These are phyloP conservation scores for Annulohypoxylon bovei DNA, from an alignment of 495 filamentous ascomycete genomes.

Conservation along the genomic window DNA sequence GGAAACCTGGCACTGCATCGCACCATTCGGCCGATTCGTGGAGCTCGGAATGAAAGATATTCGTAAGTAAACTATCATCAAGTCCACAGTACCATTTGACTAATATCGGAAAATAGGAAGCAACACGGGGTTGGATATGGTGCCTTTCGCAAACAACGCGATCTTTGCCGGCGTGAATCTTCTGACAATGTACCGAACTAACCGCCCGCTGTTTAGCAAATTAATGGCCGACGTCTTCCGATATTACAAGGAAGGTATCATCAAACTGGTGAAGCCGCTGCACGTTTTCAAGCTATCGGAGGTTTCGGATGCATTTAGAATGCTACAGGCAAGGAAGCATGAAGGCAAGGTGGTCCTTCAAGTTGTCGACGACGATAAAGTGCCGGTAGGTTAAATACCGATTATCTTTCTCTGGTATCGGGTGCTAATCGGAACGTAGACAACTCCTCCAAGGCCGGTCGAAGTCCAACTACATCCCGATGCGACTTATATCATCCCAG, in stretches of 20 bases:
- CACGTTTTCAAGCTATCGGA: conserved; percentile 53
- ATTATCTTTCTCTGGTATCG: background rate
- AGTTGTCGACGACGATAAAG: conserved; percentile 42
- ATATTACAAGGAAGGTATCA: conserved; percentile 36
- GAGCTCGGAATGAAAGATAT: conserved; percentile 67
- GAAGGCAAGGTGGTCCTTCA: conserved; percentile 63
- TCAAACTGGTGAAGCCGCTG: conserved; percentile 48
- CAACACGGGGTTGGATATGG: conserved; percentile 50
- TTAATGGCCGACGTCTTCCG: conserved; percentile 37
- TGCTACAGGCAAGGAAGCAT: conserved; percentile 60
- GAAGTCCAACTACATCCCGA: conserved; percentile 45
- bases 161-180: conserved; percentile 59
- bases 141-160: conserved; percentile 44
- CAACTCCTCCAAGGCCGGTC: conserved; percentile 32
- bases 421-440: conserved; percentile 13
- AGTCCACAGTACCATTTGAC: background rate
- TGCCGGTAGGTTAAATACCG: conserved; percentile 34
- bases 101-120: conserved; percentile 28
- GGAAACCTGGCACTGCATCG: conserved; percentile 56
- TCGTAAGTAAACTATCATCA: conserved; percentile 3
- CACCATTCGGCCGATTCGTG: conserved; percentile 65
- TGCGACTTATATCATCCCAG: conserved; percentile 62
- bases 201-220: conserved; percentile 34
- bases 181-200: conserved; percentile 44
- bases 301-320: conserved; percentile 59